Evolutionary conservation across 768 basidiomycete genomes (phyloP).

Genomic region (Thelephora ganbajun): DNA sequence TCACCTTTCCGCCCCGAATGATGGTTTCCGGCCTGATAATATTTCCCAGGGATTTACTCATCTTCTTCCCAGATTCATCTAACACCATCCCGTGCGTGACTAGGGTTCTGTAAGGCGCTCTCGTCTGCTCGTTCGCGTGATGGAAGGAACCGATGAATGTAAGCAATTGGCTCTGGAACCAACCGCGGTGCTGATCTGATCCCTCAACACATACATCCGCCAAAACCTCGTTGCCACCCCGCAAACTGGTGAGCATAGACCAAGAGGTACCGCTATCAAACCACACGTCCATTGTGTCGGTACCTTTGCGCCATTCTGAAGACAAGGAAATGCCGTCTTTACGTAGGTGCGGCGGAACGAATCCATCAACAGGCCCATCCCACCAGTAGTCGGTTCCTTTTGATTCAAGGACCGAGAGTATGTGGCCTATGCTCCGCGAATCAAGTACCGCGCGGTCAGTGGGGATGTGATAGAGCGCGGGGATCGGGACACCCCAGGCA

Average conservation of each 20-base stretch:
- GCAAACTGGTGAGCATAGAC: slow-evolving; percentile 50
- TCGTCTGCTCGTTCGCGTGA: slow-evolving; percentile 12
- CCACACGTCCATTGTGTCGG: slow-evolving; percentile 99
- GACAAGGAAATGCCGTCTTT: slow-evolving; percentile 24
- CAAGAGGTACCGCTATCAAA: slow-evolving; percentile 95
- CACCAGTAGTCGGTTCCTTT: slow-evolving; percentile 86
- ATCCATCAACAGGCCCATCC: slow-evolving; percentile 72
- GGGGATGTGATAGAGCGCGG: slow-evolving; percentile 57
- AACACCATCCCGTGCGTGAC: slow-evolving; percentile 97
- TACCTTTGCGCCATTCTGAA: slow-evolving; percentile 59
- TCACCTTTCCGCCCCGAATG: slow-evolving; percentile 63
- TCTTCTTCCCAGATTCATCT: slow-evolving; percentile 81
- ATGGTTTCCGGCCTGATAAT: slow-evolving; percentile 75
- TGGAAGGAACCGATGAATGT: slow-evolving; percentile 52
- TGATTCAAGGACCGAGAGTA: slow-evolving; percentile 55
- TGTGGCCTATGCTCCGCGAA: slow-evolving; percentile 51
- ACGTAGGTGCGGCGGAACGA: slow-evolving; percentile 50
- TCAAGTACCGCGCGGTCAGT: slow-evolving; percentile 56
- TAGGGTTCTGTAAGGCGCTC: slow-evolving; percentile 56
- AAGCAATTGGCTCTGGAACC: slow-evolving; percentile 94
- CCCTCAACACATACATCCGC: slow-evolving; percentile 93
- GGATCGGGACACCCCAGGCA: slow-evolving; percentile 96
- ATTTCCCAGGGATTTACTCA: slow-evolving; percentile 97
- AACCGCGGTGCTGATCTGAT: slow-evolving; percentile 94
- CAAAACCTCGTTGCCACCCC: slow-evolving; percentile 23